Conservation (phyloP, 805 yeast genomes). For the Alloascoidea hylecoeti region DNA sequence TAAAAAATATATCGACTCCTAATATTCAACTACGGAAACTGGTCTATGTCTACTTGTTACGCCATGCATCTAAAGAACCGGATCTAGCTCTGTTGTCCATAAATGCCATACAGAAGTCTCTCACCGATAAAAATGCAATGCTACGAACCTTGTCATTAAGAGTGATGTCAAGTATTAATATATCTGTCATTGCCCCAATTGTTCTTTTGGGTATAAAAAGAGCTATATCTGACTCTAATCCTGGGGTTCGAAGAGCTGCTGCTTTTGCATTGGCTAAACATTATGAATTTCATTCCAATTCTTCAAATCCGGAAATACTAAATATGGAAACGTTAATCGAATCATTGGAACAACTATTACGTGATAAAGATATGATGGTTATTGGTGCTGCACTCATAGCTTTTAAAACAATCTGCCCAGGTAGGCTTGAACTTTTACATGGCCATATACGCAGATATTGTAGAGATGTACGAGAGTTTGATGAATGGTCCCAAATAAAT, state of each 20-base stretch:
- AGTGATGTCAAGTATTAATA: conserved; percentile 70
- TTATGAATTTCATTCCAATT: conserved; percentile 24
- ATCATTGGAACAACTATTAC: conserved; percentile 35
- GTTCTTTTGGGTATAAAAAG: conserved; percentile 59
- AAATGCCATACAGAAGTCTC: conserved; percentile 79
- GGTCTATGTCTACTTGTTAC: conserved; percentile 60
- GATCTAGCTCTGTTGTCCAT: conserved; percentile 83
- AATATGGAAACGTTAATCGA: conserved; percentile 33
- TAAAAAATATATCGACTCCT: conserved; percentile 69
- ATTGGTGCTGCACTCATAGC: conserved; percentile 55
- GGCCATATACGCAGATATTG: conserved; percentile 51
- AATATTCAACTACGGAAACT: conserved; percentile 54
- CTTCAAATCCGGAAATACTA: too few species aligned
- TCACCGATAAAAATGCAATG: conserved; percentile 56
- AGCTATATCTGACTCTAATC: conserved; percentile 53
- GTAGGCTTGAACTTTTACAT: conserved; percentile 54
- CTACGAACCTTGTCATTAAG: conserved; percentile 62
- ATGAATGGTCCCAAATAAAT: conserved; percentile 56
- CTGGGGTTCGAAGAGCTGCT: conserved; percentile 67
- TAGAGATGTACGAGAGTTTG: conserved; percentile 31
- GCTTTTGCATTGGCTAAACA: conserved; percentile 62
- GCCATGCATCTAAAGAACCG: conserved; percentile 74
- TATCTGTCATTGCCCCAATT: conserved; percentile 72
- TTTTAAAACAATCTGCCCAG: conserved; percentile 36
- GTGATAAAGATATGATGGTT: conserved; percentile 56